Base-by-base conservation (phyloP, 1,284 basidiomycete genomes). In the Sanghuangporus weigelae region DNA sequence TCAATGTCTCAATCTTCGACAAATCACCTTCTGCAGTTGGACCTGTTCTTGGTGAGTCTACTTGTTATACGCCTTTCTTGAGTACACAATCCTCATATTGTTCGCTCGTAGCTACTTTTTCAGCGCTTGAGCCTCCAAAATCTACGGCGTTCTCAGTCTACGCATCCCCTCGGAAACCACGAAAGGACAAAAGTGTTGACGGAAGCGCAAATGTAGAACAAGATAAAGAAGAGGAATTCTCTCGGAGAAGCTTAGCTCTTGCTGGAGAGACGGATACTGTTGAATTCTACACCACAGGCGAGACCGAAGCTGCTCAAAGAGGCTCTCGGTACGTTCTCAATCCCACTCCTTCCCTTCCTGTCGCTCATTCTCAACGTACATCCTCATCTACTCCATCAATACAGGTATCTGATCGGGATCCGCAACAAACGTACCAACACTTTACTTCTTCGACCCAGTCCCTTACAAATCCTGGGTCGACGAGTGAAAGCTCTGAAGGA, bases 401-500 rank as follows among this genome's bases (percentile, higher is more conserved):
- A 21, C 62, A 89, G 86, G 66, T 91, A 91, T 69, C 76, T 89
- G 46, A 73, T 91, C 46, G 89, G 83, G 2, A 76, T 90, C 40
- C 83, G 85, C 71, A 87, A 95, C 75, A 91, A 88, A 59, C 80
- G 81, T 51, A 92, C 87, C 21, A 84, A 85, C 49, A 81, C 81
- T 8, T 78, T 94, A 46, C 84, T 81, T 7, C 74, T 96, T 19
- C 84, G 91, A 16, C 83, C 88, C 11, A 80, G 85, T 1, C 81
- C 91, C 0, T 82, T 94, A 5, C 89, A 94, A 71, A 80, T 94
- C 63, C 75, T 96, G 31, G 81, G 84, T 1, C 88, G 89, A 54
- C 84, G 86, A 16, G 92, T 95, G 59, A 96, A 96, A 73, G 85
- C 89, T 4, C 80, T 92, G 53, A 78, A 85, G 58, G 42, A 46